Conservation (phyloP, 768 basidiomycete genomes). For the Leccinum fibrillosum region DNA sequence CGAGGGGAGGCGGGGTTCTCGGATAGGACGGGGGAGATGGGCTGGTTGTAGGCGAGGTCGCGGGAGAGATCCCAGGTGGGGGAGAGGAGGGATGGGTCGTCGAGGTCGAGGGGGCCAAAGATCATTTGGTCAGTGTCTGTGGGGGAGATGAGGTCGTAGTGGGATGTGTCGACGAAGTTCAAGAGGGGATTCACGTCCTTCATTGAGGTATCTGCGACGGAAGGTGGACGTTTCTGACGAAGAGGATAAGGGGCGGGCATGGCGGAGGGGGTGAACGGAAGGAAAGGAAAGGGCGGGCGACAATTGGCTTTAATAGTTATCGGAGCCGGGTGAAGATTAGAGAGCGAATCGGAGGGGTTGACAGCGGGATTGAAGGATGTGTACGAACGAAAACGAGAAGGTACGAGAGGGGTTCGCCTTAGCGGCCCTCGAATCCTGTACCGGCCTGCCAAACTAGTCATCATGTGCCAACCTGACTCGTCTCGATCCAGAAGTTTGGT, state of each 20-base stretch:
- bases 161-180: constrained; percentile 43
- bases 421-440: constrained; percentile 31
- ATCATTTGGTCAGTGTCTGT: constrained; percentile 32
- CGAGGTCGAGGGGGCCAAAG: constrained; percentile 34
- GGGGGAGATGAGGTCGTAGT: constrained; percentile 34
- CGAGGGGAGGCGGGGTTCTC: constrained; percentile 39
- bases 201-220: constrained; percentile 22
- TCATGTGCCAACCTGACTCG: constrained; percentile 43
- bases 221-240: constrained; percentile 29
- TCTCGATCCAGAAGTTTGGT: constrained; percentile 31
- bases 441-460: constrained; percentile 34
- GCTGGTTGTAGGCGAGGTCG: constrained; percentile 36
- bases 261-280: constrained; percentile 26
- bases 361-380: constrained; percentile 23
- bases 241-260: constrained; percentile 43
- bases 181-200: constrained; percentile 26
- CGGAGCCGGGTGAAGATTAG: constrained; percentile 31
- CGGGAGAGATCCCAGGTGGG: constrained; percentile 27
- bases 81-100: constrained; percentile 28
- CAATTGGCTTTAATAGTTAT: constrained; percentile 35
- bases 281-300: constrained; percentile 17
- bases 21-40: constrained; percentile 39
- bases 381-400: constrained; percentile 25
- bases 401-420: constrained; percentile 45
- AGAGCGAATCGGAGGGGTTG: constrained; percentile 30